These are phyloP conservation scores for Pezicula neosporulosa DNA, from an alignment of 2,329 filamentous ascomycete species.

Conservation along the genomic window DNA sequence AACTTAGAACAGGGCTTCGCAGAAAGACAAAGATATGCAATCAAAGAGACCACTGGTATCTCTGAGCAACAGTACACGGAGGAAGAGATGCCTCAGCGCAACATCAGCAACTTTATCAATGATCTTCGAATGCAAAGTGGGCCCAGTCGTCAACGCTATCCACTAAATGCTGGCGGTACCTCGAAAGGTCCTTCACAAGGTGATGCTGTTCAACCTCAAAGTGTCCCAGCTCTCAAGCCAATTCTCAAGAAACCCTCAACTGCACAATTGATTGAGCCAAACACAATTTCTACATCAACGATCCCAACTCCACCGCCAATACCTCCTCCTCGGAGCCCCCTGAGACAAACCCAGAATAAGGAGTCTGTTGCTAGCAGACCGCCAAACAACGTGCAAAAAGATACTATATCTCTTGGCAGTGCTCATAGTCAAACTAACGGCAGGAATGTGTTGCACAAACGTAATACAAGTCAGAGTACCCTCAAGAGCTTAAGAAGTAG, in stretches of 20 bases:
- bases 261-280: slow-evolving; percentile 16
- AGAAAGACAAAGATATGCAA: neutral
- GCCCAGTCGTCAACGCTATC: neutral
- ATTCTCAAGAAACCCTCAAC: slow-evolving; percentile 24
- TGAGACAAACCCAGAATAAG: slow-evolving; percentile 17
- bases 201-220: neutral
- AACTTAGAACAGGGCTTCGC: slow-evolving; percentile 14
- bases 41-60: neutral
- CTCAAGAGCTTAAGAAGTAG: slow-evolving; percentile 13
- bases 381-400: slow-evolving; percentile 1
- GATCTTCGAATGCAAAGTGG: neutral
- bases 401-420: slow-evolving; percentile 8
- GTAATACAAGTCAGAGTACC: slow-evolving; percentile 14
- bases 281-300: neutral
- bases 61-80: neutral
- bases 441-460: slow-evolving; percentile 20
- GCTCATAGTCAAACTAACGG: slow-evolving; percentile 10
- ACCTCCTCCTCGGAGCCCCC: slow-evolving; percentile 15
- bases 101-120: slow-evolving; percentile 1
- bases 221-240: slow-evolving; percentile 15
- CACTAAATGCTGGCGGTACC: neutral
- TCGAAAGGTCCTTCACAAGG: neutral
- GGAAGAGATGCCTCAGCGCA: neutral
- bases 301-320: slow-evolving; percentile 5
- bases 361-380: slow-evolving; percentile 13